A percentile compares a stretch with the other conserved stretches of the same genome.
Evolutionary conservation across 306 rosid species (phyloP).

Genomic region (Morella rubra): DNA sequence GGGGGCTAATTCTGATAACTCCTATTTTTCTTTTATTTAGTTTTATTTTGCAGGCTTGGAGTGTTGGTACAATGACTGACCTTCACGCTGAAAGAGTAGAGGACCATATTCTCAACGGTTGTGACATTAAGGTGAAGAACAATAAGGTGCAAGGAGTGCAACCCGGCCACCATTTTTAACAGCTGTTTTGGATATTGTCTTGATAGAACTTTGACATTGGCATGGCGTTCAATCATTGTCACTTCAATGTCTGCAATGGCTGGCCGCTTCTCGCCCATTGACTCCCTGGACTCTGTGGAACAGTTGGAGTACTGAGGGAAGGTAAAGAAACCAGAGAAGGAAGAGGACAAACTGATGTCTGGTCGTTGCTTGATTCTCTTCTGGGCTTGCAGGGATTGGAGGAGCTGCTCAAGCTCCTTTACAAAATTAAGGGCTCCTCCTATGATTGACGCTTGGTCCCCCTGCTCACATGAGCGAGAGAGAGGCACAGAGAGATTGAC

Average conservation of each 20-base stretch:
- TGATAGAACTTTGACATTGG: constrained; percentile 34
- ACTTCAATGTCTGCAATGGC: constrained; percentile 45
- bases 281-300: background rate
- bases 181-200: constrained; percentile 40
- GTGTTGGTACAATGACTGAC: constrained; percentile 8
- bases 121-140: constrained; percentile 45
- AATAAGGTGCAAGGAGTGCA: constrained; percentile 35
- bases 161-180: constrained; percentile 35
- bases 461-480: constrained; percentile 14
- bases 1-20: background rate
- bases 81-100: constrained; percentile 43
- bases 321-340: constrained; percentile 32
- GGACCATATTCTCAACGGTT: constrained; percentile 32
- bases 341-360: background rate
- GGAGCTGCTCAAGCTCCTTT: constrained; percentile 43
- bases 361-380: constrained; percentile 22
- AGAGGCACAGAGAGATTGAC: background rate
- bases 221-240: constrained; percentile 41
- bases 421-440: constrained; percentile 47
- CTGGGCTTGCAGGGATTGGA: constrained; percentile 34
- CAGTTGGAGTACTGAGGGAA: constrained; percentile 37
- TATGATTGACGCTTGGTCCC: constrained; percentile 49
- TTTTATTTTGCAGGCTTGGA: background rate
- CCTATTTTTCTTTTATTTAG: background rate
- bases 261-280: constrained; percentile 14